phyloP scores from a whole-genome alignment of 2,329 filamentous ascomycete genomes.

The Pleurostoma richardsiae region DNA sequence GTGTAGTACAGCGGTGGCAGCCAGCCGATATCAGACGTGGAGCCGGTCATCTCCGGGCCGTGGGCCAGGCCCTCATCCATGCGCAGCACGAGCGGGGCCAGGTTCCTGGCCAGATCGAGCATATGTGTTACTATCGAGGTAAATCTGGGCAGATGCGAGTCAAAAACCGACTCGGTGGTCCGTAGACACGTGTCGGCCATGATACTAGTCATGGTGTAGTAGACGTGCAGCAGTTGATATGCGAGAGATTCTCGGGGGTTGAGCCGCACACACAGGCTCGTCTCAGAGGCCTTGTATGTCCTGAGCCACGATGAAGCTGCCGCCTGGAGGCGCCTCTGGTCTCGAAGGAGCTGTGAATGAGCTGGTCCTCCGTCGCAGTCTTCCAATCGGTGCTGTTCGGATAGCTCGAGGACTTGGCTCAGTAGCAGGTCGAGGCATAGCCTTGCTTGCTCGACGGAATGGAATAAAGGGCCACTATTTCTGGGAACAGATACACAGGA shows the following conservation, averaged over 20 bases:
- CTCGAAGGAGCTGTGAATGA: too few species aligned
- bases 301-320: not conserved
- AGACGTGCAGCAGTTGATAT: not conserved
- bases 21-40: slow-evolving; percentile 20
- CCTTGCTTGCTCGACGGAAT: not conserved
- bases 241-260: not conserved
- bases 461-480: not conserved
- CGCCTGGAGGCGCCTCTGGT: too few species aligned
- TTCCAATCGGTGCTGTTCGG: not conserved
- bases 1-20: slow-evolving; percentile 24
- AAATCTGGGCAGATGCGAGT: slow-evolving; percentile 21
- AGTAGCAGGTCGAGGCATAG: not conserved
- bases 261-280: not conserved
- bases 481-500: too few species aligned
- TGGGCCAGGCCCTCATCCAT: too few species aligned
- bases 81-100: too few species aligned
- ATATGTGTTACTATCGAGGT: not conserved
- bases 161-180: slow-evolving; percentile 11
- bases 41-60: slow-evolving; percentile 1
- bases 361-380: too few species aligned
- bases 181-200: not conserved
- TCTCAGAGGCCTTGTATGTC: not conserved
- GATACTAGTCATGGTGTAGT: not conserved
- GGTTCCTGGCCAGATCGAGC: too few species aligned
- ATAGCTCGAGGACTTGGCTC: not conserved